These are phyloP conservation scores for Pseudomassariella vexata DNA, from an alignment of 2,329 filamentous ascomycete genomes.

Conservation along the genomic window DNA sequence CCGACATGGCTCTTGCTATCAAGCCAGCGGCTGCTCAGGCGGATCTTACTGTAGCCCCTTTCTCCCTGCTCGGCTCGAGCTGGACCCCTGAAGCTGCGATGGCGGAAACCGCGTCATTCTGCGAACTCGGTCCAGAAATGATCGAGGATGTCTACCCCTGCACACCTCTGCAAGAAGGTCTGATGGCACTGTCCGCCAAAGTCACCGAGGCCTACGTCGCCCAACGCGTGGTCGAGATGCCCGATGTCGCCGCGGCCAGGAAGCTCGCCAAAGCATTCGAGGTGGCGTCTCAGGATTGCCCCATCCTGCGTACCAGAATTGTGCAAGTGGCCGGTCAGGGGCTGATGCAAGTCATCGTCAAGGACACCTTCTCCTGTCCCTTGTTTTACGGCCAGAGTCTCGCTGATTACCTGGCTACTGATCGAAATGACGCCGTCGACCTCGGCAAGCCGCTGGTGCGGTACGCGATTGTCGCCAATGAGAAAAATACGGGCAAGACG, in stretches of 20 bases:
- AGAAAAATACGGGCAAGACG: constrained; percentile 20
- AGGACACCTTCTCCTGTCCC: constrained; percentile 26
- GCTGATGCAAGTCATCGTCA: constrained; percentile 41
- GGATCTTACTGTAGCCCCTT: constrained; percentile 24
- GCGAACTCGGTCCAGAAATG: constrained; percentile 24
- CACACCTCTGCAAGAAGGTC: constrained; percentile 47
- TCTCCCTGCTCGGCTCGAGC: constrained; percentile 30
- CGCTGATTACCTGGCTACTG: constrained; percentile 32
- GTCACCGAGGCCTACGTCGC: constrained; percentile 46
- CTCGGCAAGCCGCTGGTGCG: constrained; percentile 40
- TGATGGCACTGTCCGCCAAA: constrained; percentile 47
- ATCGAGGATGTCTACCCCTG: constrained; percentile 50
- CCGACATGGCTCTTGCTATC: constrained; percentile 34
- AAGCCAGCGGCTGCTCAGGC: constrained; percentile 17
- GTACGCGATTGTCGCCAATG: constrained; percentile 34
- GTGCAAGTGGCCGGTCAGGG: constrained; percentile 37
- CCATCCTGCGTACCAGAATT: constrained; percentile 44
- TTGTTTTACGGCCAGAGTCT: constrained; percentile 28
- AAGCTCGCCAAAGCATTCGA: constrained; percentile 38
- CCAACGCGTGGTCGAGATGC: constrained; percentile 38
- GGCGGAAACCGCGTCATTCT: constrained; percentile 32
- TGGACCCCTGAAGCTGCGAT: constrained; percentile 29
- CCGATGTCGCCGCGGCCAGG: constrained; percentile 26
- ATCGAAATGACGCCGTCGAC: constrained; percentile 34
- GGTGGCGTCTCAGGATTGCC: constrained; percentile 26